Percentiles rank a stretch among this genome's conserved stretches.
These are phyloP conservation scores for Paecilomyces sp. DNA, from an alignment of 2,329 filamentous ascomycete species.

Conservation along the genomic window DNA sequence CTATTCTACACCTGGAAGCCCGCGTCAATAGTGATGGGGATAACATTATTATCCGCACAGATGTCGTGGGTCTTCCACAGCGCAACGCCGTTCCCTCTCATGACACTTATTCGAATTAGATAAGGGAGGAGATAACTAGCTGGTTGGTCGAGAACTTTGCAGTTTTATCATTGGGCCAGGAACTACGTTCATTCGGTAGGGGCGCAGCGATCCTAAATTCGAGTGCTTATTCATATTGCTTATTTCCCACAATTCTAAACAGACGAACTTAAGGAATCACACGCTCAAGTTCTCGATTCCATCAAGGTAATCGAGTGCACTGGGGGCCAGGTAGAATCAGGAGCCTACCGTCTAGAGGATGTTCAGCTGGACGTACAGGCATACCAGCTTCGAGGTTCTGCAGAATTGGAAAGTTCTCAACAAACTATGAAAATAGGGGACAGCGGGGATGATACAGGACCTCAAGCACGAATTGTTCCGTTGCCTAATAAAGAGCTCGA, in stretches of 20 bases:
- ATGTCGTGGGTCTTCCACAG: constrained; percentile 17
- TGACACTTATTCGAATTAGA: constrained; percentile 11
- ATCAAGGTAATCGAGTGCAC: constrained; percentile 34
- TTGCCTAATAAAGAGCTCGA: constrained; percentile 34
- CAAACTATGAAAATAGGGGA: constrained; percentile 12
- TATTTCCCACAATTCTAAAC: constrained; percentile 2
- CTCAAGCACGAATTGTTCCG: constrained; percentile 23
- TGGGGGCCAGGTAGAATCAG: constrained; percentile 16
- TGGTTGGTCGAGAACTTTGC: constrained; percentile 30
- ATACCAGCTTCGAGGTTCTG: constrained; percentile 26
- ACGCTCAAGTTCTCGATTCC: constrained; percentile 22
- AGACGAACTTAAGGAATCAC: constrained; percentile 18
- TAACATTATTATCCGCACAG: constrained; percentile 21
- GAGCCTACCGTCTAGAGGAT: constrained; percentile 21
- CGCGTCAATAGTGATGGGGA: constrained; percentile 21
- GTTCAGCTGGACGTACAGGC: constrained; percentile 37
- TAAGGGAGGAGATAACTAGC: constrained; percentile 28
- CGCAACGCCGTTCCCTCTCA: background rate
- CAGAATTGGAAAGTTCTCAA: constrained; percentile 14
- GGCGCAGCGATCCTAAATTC: background rate
- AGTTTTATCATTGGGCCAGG: constrained; percentile 25
- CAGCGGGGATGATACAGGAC: constrained; percentile 14
- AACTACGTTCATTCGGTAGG: constrained; percentile 23
- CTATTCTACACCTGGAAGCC: constrained; percentile 33
- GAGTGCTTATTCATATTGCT: background rate